Conservation (phyloP, 768 basidiomycete species). For the Baorangia bicolor region DNA sequence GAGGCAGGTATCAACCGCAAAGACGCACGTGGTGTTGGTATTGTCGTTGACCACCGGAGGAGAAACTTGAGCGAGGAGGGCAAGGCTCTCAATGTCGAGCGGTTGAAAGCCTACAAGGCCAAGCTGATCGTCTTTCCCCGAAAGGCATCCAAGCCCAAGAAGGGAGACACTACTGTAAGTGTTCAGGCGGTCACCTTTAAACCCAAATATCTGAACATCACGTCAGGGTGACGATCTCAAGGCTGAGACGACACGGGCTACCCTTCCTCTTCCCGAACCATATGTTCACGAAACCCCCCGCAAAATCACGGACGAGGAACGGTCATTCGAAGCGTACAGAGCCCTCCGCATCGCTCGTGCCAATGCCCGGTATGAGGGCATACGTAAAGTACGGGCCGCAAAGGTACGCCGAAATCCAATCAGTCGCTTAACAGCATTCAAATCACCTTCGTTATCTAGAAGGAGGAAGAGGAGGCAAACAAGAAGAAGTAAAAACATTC, state of each 20-base stretch:
- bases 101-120: conserved; percentile 90
- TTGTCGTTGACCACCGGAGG: conserved; percentile 96
- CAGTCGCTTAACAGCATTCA: conserved; percentile 4
- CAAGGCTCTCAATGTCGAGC: conserved; percentile 91
- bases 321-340: conserved; percentile 83
- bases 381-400: conserved; percentile 79
- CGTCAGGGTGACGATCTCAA: conserved; percentile 78
- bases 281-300: conserved; percentile 81
- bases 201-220: conserved; percentile 4
- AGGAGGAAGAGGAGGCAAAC: conserved; percentile 87
- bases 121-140: conserved; percentile 96
- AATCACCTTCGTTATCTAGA: conserved; percentile 43
- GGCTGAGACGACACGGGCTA: conserved; percentile 67
- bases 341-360: conserved; percentile 86
- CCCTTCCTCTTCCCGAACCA: conserved; percentile 64
- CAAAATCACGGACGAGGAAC: conserved; percentile 90
- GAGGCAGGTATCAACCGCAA: conserved; percentile 93
- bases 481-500: conserved; percentile 75
- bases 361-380: conserved; percentile 80
- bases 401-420: conserved; percentile 58
- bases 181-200: neutral
- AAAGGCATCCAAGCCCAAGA: conserved; percentile 93
- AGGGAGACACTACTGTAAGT: conserved; percentile 88
- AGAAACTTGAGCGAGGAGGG: conserved; percentile 96
- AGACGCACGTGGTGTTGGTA: conserved; percentile 89